phyloP scores from a whole-genome alignment of 1,284 basidiomycete species.

The Ustilago sp. region DNA sequence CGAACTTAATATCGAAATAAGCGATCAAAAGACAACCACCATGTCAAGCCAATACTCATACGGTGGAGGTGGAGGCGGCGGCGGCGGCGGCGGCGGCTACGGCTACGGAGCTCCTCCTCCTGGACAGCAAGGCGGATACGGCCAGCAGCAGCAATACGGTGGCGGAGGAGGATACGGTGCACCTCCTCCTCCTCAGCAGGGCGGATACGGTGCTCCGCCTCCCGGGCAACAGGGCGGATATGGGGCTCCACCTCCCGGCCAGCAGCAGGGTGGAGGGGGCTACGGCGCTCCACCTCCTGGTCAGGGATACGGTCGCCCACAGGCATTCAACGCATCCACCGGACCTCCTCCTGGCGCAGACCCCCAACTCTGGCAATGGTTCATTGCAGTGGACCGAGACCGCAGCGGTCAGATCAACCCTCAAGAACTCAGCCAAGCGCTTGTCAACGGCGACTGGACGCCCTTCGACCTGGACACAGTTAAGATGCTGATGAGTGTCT shows the following conservation, averaged over 20 bases:
- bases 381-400: slow-evolving; percentile 61
- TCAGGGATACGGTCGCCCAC: slow-evolving; percentile 41
- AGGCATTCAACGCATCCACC: slow-evolving; percentile 44
- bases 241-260: slow-evolving; percentile 35
- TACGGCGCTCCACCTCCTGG: slow-evolving; percentile 32
- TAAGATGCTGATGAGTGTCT: slow-evolving; percentile 65
- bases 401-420: slow-evolving; percentile 56
- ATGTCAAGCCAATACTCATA: slow-evolving; percentile 60
- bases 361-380: slow-evolving; percentile 65
- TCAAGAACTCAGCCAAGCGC: slow-evolving; percentile 57
- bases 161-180: slow-evolving; percentile 31
- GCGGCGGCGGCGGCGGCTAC: slow-evolving; percentile 16
- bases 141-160: slow-evolving; percentile 41
- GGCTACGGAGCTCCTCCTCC: slow-evolving; percentile 47
- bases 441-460: slow-evolving; percentile 65
- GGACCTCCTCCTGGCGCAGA: slow-evolving; percentile 62
- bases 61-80: slow-evolving; percentile 19
- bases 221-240: slow-evolving; percentile 28
- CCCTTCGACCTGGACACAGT: slow-evolving; percentile 61
- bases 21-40: neutral
- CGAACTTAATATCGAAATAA: neutral
- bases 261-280: slow-evolving; percentile 23
- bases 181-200: slow-evolving; percentile 25
- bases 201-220: no score
- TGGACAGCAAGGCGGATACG: slow-evolving; percentile 38